These are phyloP conservation scores for Euphorbia corollata DNA, from an alignment of 441 rosid species.

Conservation along the genomic window DNA sequence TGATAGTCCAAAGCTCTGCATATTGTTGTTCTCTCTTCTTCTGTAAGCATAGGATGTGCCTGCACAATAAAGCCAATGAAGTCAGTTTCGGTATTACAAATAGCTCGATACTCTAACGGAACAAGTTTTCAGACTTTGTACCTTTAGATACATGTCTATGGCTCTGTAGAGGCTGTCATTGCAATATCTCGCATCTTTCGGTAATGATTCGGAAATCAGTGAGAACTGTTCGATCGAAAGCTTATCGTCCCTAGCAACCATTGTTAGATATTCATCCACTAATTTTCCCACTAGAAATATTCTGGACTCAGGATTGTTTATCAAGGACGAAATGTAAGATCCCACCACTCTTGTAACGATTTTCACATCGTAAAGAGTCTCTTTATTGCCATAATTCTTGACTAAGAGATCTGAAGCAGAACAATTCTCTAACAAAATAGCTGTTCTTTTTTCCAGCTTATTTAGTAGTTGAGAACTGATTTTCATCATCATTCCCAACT, in stretches of 20 bases:
- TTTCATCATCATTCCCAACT: conserved; percentile 29
- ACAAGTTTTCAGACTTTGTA: conserved; percentile 10
- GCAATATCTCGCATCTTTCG: conserved; percentile 32
- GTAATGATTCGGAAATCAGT: conserved; percentile 36
- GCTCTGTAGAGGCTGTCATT: conserved; percentile 49
- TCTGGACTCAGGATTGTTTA: conserved; percentile 22
- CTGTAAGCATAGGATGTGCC: conserved; percentile 42
- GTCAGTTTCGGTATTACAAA: not conserved
- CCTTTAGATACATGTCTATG: conserved; percentile 56
- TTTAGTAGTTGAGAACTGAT: conserved; percentile 21
- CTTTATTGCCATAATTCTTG: conserved; percentile 26
- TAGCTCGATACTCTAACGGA: not conserved
- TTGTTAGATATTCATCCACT: conserved; percentile 41
- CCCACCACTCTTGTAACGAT: conserved; percentile 31
- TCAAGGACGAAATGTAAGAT: conserved; percentile 26
- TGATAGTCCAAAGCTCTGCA: conserved; percentile 40
- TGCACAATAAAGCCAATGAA: conserved; percentile 16
- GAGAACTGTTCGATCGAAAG: conserved; percentile 32
- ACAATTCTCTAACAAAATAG: conserved; percentile 36
- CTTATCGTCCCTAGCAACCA: conserved; percentile 37
- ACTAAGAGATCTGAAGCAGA: conserved; percentile 41
- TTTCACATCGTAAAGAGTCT: conserved; percentile 30
- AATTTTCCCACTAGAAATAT: conserved; percentile 31
- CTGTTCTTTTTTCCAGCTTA: conserved; percentile 32
- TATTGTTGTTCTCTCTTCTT: conserved; percentile 37